These are phyloP conservation scores for Triticum urartu DNA, from an alignment of 176 grass and related monocot species.

Conservation along the genomic window DNA sequence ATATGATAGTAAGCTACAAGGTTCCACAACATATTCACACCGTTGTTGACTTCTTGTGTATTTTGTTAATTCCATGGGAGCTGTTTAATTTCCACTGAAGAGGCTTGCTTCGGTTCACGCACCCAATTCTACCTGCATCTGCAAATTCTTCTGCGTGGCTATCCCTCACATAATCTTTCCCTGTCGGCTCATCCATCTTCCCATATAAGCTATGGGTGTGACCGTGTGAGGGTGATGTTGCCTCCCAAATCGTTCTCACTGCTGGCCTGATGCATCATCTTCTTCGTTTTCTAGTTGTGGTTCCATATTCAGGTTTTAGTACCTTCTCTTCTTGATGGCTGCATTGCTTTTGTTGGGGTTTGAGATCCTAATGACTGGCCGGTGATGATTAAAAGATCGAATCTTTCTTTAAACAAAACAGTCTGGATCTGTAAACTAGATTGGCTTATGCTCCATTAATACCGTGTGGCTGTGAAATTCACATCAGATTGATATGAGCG, in stretches of 20 bases:
- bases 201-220: not conserved
- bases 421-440: constrained; percentile 3
- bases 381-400: not conserved
- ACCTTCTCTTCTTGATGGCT: not conserved
- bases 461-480: not conserved
- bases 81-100: not conserved
- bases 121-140: not conserved
- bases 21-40: not conserved
- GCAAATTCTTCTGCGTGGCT: not conserved
- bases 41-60: not conserved
- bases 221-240: not conserved
- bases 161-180: not conserved
- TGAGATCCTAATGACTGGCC: not conserved
- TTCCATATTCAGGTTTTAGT: not conserved
- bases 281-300: not conserved
- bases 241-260: not conserved
- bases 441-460: constrained; percentile 1
- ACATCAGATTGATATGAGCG: not conserved
- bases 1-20: not conserved
- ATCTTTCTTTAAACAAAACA: not conserved
- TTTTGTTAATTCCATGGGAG: not conserved
- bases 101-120: not conserved
- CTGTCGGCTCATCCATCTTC: not conserved
- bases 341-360: not conserved
- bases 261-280: not conserved